Conservation (phyloP, 2,329 filamentous ascomycete genomes). For the Madurella fahalii region DNA sequence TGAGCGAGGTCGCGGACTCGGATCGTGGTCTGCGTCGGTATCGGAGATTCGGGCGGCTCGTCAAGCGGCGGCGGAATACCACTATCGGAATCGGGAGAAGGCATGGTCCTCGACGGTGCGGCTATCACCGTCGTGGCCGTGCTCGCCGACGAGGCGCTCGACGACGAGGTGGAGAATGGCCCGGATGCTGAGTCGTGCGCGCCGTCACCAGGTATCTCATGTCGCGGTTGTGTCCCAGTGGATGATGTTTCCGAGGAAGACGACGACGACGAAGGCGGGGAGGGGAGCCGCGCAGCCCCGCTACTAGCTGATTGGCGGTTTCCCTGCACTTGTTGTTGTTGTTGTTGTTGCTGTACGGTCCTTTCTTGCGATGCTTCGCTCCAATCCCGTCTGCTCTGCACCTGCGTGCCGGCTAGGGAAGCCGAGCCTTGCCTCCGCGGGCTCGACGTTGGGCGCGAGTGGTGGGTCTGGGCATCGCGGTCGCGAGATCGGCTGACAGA, state of each 20-base stretch:
- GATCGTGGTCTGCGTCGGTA: constrained; percentile 53
- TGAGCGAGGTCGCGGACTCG: constrained; percentile 86
- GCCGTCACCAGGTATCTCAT: constrained; percentile 25
- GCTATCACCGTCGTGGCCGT: constrained; percentile 26
- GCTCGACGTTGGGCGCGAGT: constrained; percentile 22
- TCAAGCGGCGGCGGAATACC: constrained; percentile 26
- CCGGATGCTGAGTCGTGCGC: constrained; percentile 23
- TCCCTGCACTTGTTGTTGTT: constrained; percentile 1
- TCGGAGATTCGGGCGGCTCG: constrained; percentile 32
- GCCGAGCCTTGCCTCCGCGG: constrained; percentile 20
- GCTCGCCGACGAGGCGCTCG: constrained; percentile 25
- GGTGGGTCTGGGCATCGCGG: constrained; percentile 20
- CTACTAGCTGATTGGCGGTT: constrained; percentile 32
- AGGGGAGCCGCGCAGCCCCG: constrained; percentile 48
- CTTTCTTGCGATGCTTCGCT: constrained; percentile 14
- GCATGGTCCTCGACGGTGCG: constrained; percentile 26
- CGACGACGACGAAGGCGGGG: constrained; percentile 52
- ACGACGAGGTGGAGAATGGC: constrained; percentile 33
- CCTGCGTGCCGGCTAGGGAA: constrained; percentile 7
- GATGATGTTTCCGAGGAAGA: constrained; percentile 37
- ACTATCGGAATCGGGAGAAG: constrained; percentile 36
- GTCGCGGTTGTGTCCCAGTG: constrained; percentile 27
- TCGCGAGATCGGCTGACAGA: constrained; percentile 35
- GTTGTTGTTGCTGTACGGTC: constrained; percentile 7
- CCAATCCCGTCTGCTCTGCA: constrained; percentile 12